phyloP scores from a whole-genome alignment of 768 basidiomycete species.

The Scleroderma citrinum region DNA sequence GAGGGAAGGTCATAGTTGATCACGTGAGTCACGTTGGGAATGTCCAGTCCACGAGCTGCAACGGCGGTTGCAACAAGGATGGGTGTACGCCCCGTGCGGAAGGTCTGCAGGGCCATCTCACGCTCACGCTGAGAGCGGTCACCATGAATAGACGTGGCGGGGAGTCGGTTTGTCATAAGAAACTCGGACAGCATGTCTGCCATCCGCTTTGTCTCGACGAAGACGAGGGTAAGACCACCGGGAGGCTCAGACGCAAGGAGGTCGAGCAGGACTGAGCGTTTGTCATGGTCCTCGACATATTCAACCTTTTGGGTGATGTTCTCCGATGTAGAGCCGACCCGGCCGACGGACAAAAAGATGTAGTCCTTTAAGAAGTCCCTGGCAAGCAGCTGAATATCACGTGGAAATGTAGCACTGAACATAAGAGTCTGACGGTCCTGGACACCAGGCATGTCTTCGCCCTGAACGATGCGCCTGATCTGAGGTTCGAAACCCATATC shows the following conservation, averaged over 20 bases:
- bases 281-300: constrained; percentile 96
- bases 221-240: constrained; percentile 86
- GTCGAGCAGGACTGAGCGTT: constrained; percentile 94
- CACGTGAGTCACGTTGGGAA: constrained; percentile 98
- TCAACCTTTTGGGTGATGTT: constrained; percentile 99
- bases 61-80: constrained; percentile 98
- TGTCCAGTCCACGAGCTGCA: constrained; percentile 97
- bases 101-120: constrained; percentile 90
- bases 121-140: constrained; percentile 98
- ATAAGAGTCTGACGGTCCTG: constrained; percentile 94
- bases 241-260: constrained; percentile 70
- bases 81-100: constrained; percentile 92
- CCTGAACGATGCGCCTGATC: constrained; percentile 95
- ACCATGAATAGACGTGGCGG: constrained; percentile 96
- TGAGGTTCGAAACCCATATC: constrained; percentile 99
- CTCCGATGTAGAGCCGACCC: constrained; percentile 97
- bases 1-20: constrained; percentile 97
- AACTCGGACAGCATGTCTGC: constrained; percentile 98
- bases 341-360: constrained; percentile 96
- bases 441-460: constrained; percentile 96
- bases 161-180: constrained; percentile 73
- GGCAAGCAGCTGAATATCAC: constrained; percentile 96
- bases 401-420: constrained; percentile 99
- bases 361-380: constrained; percentile 98
- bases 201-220: constrained; percentile 99